phyloP scores from a whole-genome alignment of 768 basidiomycete species.

The Leccinum longicurvipes region DNA sequence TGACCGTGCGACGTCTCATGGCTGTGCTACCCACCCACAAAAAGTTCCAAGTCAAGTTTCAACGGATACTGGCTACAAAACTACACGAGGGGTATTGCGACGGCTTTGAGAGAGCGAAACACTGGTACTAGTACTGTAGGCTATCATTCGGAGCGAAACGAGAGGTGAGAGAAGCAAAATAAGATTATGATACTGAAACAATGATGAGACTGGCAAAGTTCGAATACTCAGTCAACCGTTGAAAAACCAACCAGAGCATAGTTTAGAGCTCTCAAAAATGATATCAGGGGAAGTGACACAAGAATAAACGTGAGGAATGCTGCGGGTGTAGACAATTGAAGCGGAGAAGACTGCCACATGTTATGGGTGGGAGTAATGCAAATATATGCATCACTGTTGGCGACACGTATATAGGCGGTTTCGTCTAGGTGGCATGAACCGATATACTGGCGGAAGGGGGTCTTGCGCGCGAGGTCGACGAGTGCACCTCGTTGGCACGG shows the following conservation, averaged over 20 bases:
- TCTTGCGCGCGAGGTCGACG: constrained; percentile 7
- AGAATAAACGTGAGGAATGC: constrained; percentile 8
- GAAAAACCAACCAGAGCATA: constrained; percentile 20
- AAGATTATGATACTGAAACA: constrained; percentile 31
- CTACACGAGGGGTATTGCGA: constrained; percentile 37
- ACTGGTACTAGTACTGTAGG: constrained; percentile 34
- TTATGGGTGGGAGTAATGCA: constrained; percentile 14
- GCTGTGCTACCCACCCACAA: constrained; percentile 8
- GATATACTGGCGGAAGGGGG: constrained; percentile 12
- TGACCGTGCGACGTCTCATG: constrained; percentile 14
- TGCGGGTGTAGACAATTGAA: not conserved
- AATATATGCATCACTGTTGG: constrained; percentile 16
- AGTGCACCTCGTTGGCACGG: constrained; percentile 9
- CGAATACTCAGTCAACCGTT: constrained; percentile 24
- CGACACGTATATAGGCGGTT: constrained; percentile 2
- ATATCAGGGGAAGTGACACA: constrained; percentile 12
- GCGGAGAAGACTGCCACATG: constrained; percentile 4
- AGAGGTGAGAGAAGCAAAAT: constrained; percentile 21
- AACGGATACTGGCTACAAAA: constrained; percentile 29
- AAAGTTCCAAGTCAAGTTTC: not conserved
- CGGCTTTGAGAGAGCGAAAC: constrained; percentile 21
- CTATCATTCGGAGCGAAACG: constrained; percentile 17
- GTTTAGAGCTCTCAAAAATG: constrained; percentile 18
- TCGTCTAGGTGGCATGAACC: constrained; percentile 24
- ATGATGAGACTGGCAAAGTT: constrained; percentile 22